phyloP scores from a whole-genome alignment of 176 grass and related monocot species.

The Pontederia paniculata region DNA sequence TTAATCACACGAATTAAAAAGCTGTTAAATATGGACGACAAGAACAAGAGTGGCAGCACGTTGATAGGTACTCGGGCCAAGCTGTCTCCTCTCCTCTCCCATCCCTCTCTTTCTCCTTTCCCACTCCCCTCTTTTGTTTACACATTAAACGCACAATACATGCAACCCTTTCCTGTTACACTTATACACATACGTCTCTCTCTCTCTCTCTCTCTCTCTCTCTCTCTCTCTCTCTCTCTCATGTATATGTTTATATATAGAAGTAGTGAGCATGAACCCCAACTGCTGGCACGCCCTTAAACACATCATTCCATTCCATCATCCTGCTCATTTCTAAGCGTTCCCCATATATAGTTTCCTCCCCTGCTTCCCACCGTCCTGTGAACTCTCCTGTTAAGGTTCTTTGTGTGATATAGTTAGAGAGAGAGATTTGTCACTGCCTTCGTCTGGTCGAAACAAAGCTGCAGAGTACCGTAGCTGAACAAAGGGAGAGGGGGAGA shows the following conservation, averaged over 20 bases:
- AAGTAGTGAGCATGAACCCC: background rate
- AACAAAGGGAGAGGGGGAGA: background rate
- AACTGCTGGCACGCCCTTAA: background rate
- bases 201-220: background rate
- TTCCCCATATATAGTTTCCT: background rate
- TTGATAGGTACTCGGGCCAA: conserved; percentile 1
- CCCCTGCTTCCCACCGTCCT: background rate
- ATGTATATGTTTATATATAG: background rate
- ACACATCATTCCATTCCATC: too few relatives aligned
- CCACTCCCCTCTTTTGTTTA: background rate
- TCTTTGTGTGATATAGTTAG: background rate
- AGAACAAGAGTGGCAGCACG: background rate
- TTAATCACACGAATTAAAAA: too few relatives aligned
- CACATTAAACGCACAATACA: background rate
- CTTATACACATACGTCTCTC: background rate
- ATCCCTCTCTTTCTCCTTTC: background rate
- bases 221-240: background rate
- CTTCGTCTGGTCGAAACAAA: conserved; percentile 13
- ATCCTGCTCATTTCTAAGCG: too few relatives aligned
- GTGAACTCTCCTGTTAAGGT: background rate
- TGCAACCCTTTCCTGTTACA: background rate
- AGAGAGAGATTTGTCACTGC: conserved; percentile 16
- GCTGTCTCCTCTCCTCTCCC: background rate
- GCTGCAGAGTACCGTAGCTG: background rate
- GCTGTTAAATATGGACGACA: too few relatives aligned